Evolutionary conservation across 2,329 filamentous ascomycete genomes (phyloP).

Genomic region (Pezicula neosporulosa): DNA sequence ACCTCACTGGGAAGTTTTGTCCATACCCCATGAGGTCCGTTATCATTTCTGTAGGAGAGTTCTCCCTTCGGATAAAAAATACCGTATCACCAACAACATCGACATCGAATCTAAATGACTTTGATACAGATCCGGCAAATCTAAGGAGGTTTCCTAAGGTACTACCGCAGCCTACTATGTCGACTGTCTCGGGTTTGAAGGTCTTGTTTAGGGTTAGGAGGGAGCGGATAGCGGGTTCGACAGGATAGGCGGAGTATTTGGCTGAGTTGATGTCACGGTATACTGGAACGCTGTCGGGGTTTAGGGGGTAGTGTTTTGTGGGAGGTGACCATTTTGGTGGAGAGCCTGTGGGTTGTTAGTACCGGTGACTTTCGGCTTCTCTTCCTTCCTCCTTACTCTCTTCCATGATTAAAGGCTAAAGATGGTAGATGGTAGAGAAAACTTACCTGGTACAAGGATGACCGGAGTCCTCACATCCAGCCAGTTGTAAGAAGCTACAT

Average conservation of each 20-base stretch:
- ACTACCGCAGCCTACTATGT: conserved; percentile 56
- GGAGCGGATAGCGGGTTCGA: conserved; percentile 16
- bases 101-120: conserved; percentile 53
- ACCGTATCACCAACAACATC: conserved; percentile 51
- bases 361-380: too few relatives aligned
- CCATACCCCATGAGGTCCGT: conserved; percentile 53
- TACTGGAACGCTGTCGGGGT: conserved; percentile 39
- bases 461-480: conserved; percentile 30
- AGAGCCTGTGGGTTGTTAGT: conserved; percentile 33
- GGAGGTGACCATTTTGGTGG: conserved; percentile 49
- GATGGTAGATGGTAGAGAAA: conserved; percentile 2
- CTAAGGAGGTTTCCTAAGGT: conserved; percentile 57
- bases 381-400: too few relatives aligned
- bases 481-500: conserved; percentile 52
- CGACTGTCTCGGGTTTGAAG: conserved; percentile 33
- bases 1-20: conserved; percentile 60
- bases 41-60: conserved; percentile 52
- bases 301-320: conserved; percentile 27
- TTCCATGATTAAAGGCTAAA: neutral
- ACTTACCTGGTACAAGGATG: conserved; percentile 42
- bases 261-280: conserved; percentile 40
- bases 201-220: conserved; percentile 32
- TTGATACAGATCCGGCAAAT: conserved; percentile 43
- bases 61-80: conserved; percentile 60
- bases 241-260: conserved; percentile 30